These are phyloP conservation scores for Parachlorella kessleri DNA, from an alignment of 139 green algal genomes.

Conservation along the genomic window DNA sequence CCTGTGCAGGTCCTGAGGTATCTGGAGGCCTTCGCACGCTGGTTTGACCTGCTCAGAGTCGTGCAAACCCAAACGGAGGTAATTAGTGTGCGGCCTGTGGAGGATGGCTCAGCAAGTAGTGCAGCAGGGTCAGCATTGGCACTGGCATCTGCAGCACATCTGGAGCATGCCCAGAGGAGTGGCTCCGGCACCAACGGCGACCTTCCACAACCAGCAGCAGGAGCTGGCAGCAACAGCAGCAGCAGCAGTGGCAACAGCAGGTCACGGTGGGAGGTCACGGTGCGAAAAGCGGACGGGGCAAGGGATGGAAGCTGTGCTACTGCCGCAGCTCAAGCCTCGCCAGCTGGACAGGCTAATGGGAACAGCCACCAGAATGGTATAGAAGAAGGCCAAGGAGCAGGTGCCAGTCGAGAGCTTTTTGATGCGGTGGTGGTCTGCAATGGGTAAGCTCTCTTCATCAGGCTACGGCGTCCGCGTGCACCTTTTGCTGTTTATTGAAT, in stretches of 20 bases:
- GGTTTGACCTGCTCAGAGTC: slow-evolving; percentile 37
- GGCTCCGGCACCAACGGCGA: too few species aligned
- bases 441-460: too few species aligned
- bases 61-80: slow-evolving; percentile 47
- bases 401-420: slow-evolving; percentile 40
- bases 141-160: too few species aligned
- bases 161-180: too few species aligned
- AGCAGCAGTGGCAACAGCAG: neutral
- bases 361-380: too few species aligned
- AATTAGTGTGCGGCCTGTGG: neutral
- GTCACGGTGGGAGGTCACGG: neutral
- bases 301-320: neutral
- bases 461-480: too few species aligned
- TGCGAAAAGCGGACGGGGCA: neutral
- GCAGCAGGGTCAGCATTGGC: too few species aligned
- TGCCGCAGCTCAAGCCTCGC: neutral
- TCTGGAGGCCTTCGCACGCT: slow-evolving; percentile 54
- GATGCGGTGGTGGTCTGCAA: slow-evolving; percentile 81
- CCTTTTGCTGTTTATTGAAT: too few species aligned
- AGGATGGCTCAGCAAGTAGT: too few species aligned
- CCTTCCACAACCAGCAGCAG: neutral
- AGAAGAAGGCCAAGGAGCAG: too few species aligned
- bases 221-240: neutral
- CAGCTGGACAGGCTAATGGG: neutral
- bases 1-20: slow-evolving; percentile 52